A percentile compares a stretch with the other conserved stretches of the same genome.
Conservation (phyloP, 306 rosid genomes). For the Acacia confusa region DNA sequence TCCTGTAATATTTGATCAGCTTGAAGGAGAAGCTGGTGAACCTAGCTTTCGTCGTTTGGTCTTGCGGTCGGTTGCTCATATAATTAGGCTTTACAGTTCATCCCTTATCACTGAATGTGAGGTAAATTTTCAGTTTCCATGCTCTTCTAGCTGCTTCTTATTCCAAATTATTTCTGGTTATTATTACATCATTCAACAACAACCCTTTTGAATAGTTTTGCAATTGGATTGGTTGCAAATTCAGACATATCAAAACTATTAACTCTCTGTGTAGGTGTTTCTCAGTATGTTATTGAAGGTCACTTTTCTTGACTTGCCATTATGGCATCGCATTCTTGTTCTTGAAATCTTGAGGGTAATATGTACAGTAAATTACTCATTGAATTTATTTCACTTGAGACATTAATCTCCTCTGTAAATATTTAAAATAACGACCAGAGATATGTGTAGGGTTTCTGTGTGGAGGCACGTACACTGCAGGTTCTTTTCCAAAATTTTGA, state of each 20-base stretch:
- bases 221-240: background rate
- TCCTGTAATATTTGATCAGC: constrained; percentile 48
- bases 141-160: constrained; percentile 22
- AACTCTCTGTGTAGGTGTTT: constrained; percentile 68
- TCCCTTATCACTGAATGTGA: constrained; percentile 94
- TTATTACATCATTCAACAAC: constrained; percentile 16
- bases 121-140: constrained; percentile 55
- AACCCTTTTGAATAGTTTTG: background rate
- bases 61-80: constrained; percentile 98
- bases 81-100: constrained; percentile 92
- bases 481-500: constrained; percentile 92
- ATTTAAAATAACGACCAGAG: constrained; percentile 26
- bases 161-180: background rate
- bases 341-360: constrained; percentile 97
- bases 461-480: constrained; percentile 87
- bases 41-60: constrained; percentile 93
- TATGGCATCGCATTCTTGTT: constrained; percentile 99
- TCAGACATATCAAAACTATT: constrained; percentile 5
- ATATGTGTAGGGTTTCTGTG: constrained; percentile 81
- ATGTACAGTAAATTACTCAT: constrained; percentile 17
- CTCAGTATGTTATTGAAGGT: constrained; percentile 96
- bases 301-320: constrained; percentile 90
- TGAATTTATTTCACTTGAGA: constrained; percentile 25
- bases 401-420: constrained; percentile 16
- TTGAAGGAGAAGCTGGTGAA: constrained; percentile 97